Base-by-base conservation (phyloP, 2,329 filamentous ascomycete species). In the Pestalotiopsis sp. region DNA sequence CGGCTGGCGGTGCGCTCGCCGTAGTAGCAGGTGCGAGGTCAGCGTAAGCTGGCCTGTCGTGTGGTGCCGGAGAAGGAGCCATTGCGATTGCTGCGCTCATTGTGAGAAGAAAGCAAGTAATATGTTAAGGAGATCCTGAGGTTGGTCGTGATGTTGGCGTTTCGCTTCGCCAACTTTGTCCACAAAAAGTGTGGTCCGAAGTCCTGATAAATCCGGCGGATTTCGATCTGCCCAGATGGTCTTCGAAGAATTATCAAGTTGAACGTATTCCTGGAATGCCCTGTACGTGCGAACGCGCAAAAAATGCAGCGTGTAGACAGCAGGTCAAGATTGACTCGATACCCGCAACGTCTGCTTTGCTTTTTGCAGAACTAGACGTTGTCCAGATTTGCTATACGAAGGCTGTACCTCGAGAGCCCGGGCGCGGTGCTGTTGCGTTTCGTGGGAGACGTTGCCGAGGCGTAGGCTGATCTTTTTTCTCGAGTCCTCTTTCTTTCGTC, bases 61-160 rank as follows among this genome's bases (percentile, higher is more conserved):
- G 88, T 73, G 88, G 89, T 81, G 88, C 89, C 76, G 89, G 89
- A 78, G 89, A 91, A 73, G 89, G 88, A 77, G 87, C 89, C 89
- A 91, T 91, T 76, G 89, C 88, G 78, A 91, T 87, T 80, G 88
- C 88, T 79, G 89, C 85, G 83, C 88, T 91, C 89, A 91, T 91
- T 79, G 75, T 90, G 76, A 72, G 72, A 66, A 65, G 25, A 11
- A 72, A 66, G 59, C 36, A 63, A 68, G 65, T 69, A 67, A 68
- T 57, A n/a, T 39, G 31, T 68, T 61, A 69, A 13, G n/a, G 36
- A 23, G 69, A 68, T 66, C 13, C 20, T 66, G 63, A 25, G 73
- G 68, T 71, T 73, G 64, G 68, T 66, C 67, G 69, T 62, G 31
- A 39, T 67, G 70, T 68, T 73, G 71, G 73, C 74, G 72, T 72